Percentiles rank a stretch among this genome's conserved stretches.
Evolutionary conservation across 257 asterid genomes (phyloP).

Genomic region (Linaria vulgaris): DNA sequence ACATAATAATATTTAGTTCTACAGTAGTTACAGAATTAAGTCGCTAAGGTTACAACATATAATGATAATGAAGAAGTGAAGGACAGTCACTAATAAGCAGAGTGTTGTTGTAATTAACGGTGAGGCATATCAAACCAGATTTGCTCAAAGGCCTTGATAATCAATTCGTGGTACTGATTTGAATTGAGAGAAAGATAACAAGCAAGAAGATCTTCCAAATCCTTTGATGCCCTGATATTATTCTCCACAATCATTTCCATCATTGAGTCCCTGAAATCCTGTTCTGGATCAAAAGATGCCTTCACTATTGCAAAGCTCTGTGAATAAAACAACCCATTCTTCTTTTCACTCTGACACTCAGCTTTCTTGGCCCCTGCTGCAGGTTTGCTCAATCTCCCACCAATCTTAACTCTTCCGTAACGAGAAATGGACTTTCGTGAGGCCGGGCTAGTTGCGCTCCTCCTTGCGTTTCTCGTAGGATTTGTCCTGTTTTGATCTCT

Average conservation of each 20-base stretch:
- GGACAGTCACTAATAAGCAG: neutral
- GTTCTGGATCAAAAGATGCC: constrained; percentile 80
- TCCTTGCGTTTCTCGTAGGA: neutral
- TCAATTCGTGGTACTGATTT: constrained; percentile 66
- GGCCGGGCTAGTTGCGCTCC: constrained; percentile 11
- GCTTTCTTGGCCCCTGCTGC: constrained; percentile 38
- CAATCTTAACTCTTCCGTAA: constrained; percentile 53
- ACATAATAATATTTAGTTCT: no score
- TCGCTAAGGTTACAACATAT: constrained; percentile 16
- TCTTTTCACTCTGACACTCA: constrained; percentile 36
- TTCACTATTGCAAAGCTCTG: constrained; percentile 87
- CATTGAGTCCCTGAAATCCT: constrained; percentile 86
- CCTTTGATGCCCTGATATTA: constrained; percentile 61
- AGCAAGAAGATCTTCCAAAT: constrained; percentile 82
- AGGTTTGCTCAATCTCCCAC: constrained; percentile 44
- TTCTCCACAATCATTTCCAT: constrained; percentile 89
- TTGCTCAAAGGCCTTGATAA: constrained; percentile 80
- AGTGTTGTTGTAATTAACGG: neutral
- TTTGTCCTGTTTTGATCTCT: neutral
- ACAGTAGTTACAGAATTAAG: no score
- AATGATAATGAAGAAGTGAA: constrained; percentile 10
- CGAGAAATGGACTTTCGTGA: constrained; percentile 52
- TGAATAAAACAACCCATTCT: constrained; percentile 32
- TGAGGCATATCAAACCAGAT: constrained; percentile 70
- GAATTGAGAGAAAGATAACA: constrained; percentile 79